Conservation (phyloP, 345 rosid species). For the Angophora floribunda region DNA sequence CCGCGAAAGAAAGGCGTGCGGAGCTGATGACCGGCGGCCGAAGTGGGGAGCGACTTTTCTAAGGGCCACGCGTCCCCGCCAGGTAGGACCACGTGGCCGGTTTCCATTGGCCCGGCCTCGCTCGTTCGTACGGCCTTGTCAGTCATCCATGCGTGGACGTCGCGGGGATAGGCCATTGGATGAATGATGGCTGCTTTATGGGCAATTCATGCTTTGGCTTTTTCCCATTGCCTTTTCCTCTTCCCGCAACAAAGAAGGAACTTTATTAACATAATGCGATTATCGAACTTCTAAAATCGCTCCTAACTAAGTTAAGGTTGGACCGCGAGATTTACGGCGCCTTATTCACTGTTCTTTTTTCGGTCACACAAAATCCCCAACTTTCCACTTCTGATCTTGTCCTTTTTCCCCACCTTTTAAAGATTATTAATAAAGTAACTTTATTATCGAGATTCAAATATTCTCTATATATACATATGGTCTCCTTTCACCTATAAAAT, state of each 20-base stretch:
- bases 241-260: neutral
- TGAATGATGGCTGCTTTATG: neutral
- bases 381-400: neutral
- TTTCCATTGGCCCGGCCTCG: neutral
- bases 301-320: neutral
- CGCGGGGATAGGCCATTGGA: neutral
- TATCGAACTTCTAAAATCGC: neutral
- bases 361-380: neutral
- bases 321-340: neutral
- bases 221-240: neutral
- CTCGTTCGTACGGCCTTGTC: neutral
- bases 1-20: neutral
- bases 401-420: no score
- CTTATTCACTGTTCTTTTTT: neutral
- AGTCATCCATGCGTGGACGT: neutral
- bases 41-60: neutral
- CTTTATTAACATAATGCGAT: neutral
- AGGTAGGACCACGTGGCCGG: neutral
- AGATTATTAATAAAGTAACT: no score
- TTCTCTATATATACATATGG: fast-evolving
- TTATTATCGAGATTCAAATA: fast-evolving
- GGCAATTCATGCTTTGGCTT: neutral
- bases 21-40: neutral
- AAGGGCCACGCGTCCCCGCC: neutral
- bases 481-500: neutral